Evolutionary conservation across 2,329 filamentous ascomycete genomes (phyloP).

Genomic region (Penicillium sp.): DNA sequence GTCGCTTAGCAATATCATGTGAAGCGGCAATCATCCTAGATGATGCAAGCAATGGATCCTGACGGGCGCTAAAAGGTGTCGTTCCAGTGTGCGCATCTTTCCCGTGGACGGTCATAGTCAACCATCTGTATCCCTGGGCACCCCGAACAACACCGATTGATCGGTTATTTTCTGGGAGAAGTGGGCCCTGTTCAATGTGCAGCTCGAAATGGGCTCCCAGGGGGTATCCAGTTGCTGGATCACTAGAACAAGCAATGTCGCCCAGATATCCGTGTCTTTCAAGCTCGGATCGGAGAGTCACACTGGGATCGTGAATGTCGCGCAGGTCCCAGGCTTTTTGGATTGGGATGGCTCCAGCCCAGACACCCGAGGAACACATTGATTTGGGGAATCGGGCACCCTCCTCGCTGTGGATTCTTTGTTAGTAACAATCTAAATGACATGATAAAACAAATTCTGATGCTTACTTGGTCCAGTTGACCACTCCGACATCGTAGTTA

Average conservation of each 20-base stretch:
- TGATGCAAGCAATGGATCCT: slow-evolving; percentile 64
- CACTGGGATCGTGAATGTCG: slow-evolving; percentile 57
- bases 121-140: slow-evolving; percentile 70
- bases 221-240: slow-evolving; percentile 48
- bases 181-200: slow-evolving; percentile 76
- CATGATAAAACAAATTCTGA: slow-evolving; percentile 22
- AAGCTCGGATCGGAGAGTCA: slow-evolving; percentile 63
- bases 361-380: slow-evolving; percentile 72
- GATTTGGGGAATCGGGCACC: slow-evolving; percentile 73
- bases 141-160: slow-evolving; percentile 67
- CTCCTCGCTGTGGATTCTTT: slow-evolving; percentile 59
- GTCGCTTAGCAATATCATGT: slow-evolving; percentile 58
- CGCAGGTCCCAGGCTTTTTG: slow-evolving; percentile 59
- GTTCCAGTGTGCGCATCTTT: slow-evolving; percentile 70
- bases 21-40: slow-evolving; percentile 64
- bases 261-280: slow-evolving; percentile 69
- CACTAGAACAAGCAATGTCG: slow-evolving; percentile 51
- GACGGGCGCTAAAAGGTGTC: slow-evolving; percentile 61
- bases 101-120: slow-evolving; percentile 62
- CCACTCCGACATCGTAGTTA: slow-evolving; percentile 64
- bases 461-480: slow-evolving; percentile 62
- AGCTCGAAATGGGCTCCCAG: slow-evolving; percentile 76
- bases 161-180: slow-evolving; percentile 61
- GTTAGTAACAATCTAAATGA: not conserved
- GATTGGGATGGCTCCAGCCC: slow-evolving; percentile 63